A percentile compares a stretch with the other conserved stretches of the same genome.
These are phyloP conservation scores for Rhodotorula glutinis DNA, from an alignment of 1,284 basidiomycete species.

Conservation along the genomic window DNA sequence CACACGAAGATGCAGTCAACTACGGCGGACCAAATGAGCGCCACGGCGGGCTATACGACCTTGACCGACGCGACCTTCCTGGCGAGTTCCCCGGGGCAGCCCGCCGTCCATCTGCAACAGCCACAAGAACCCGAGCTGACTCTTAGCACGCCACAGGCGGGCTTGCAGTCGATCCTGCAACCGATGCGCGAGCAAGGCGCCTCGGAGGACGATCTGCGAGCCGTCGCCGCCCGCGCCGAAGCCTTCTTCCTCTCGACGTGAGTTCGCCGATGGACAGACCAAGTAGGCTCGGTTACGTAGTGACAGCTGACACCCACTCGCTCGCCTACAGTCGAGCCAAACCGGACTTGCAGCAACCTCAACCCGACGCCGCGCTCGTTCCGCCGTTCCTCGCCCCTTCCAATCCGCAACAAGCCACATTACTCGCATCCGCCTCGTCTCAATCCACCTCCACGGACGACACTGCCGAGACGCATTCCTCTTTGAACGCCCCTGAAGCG, in stretches of 20 bases:
- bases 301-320: too few species aligned
- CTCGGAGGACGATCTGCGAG: constrained; percentile 28
- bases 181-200: constrained; percentile 10
- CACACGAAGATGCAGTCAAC: too few species aligned
- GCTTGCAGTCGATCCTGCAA: neutral
- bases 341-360: neutral
- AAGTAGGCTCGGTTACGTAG: too few species aligned
- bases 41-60: neutral
- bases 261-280: too few species aligned
- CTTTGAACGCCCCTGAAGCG: neutral
- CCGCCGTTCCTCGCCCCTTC: neutral
- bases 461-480: too few species aligned
- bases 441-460: too few species aligned
- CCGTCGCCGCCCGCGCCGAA: constrained; percentile 32
- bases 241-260: constrained; percentile 37
- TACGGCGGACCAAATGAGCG: neutral
- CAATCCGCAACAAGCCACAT: neutral
- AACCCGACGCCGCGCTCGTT: neutral
- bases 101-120: too few species aligned
- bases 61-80: constrained; percentile 1
- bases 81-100: neutral
- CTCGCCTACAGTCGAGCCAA: neutral
- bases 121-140: neutral
- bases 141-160: neutral
- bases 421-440: constrained; percentile 2